Base-by-base conservation (phyloP, 2,329 filamentous ascomycete species). In the Knufia fluminis region DNA sequence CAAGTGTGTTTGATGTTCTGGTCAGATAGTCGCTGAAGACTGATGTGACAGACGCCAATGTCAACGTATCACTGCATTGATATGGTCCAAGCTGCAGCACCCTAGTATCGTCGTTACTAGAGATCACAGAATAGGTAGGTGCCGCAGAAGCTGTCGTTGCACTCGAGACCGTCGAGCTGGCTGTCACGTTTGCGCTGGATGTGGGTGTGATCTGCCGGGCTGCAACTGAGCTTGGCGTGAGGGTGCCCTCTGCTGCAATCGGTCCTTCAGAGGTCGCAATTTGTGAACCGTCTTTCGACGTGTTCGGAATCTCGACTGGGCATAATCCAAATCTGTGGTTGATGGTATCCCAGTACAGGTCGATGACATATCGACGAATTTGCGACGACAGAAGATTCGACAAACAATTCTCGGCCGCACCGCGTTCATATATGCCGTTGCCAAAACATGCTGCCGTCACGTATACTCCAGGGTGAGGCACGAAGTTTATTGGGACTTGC, bases 301-400 rank as follows among this genome's bases (percentile, higher is more conserved):
- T 39, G 9, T 51, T 52, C 16, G 57, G 57, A 9, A 59, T 40
- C 49, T 58, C 51, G 17, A 76, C 76, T 0, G 81, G 81, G 60
- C 81, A 85, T 16, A 84, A 70, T 44, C 70, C 76, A 78, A 80
- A 84, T 35, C 69, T 60, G 26, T 64, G 64, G 23, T 72, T 69
- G 24, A 65, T 68, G 20, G 71, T 59, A 54, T 83, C 80, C 81
- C 81, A 85, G 59, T 80, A 84, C 10, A 82, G 57, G 61, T 85
- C 81, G 23, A 82, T 63, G 38, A 76, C 64, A 40, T 83, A 70
- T 39, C 76, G 71, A 33, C 73, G 70, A 57, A 79, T 82, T 3
- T 78, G 78, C n/a, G 74, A 64, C 0, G 74, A 72, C 23, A 85
- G 66, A 1, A 85, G 68, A 61, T 83, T 82, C 3, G 79, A 82